Conservation (phyloP, 2,329 filamentous ascomycete species). For the Leptographium procerum region DNA sequence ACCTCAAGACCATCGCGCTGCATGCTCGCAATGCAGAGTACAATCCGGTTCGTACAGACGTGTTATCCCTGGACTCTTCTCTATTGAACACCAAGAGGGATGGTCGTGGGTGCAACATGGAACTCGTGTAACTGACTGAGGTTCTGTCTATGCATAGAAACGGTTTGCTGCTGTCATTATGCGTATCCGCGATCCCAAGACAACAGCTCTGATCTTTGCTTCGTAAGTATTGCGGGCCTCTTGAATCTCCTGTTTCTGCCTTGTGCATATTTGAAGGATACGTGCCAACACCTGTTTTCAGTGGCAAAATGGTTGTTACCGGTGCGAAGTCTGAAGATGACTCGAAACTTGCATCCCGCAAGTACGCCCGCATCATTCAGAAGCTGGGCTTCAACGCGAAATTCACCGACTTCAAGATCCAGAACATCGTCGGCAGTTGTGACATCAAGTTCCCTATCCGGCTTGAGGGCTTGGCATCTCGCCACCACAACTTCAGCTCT, state of each 20-base stretch:
- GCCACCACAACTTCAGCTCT: slow-evolving; percentile 98
- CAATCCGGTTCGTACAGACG: slow-evolving; percentile 47
- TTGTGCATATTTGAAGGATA: background rate
- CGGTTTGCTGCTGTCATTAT: slow-evolving; percentile 99
- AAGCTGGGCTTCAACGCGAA: slow-evolving; percentile 99
- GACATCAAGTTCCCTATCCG: slow-evolving; percentile 99
- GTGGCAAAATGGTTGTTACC: slow-evolving; percentile 98
- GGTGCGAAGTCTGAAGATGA: slow-evolving; percentile 97
- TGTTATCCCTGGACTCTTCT: background rate
- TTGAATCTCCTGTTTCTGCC: background rate
- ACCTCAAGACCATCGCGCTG: slow-evolving; percentile 97
- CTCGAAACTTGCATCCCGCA: slow-evolving; percentile 89
- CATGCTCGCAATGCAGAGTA: slow-evolving; percentile 98
- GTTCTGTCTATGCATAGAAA: slow-evolving; percentile 30
- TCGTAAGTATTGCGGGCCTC: slow-evolving; percentile 8
- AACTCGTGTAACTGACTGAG: background rate
- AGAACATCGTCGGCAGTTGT: slow-evolving; percentile 97
- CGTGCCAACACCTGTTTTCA: slow-evolving; percentile 22
- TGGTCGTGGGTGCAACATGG: background rate
- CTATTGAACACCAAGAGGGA: background rate
- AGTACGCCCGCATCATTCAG: slow-evolving; percentile 98
- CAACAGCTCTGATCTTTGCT: slow-evolving; percentile 93
- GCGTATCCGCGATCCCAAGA: slow-evolving; percentile 99
- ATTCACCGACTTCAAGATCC: slow-evolving; percentile 99
- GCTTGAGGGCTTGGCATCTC: slow-evolving; percentile 88